Conservation (phyloP, 2,329 filamentous ascomycete genomes). For the Sporothrix phasma region DNA sequence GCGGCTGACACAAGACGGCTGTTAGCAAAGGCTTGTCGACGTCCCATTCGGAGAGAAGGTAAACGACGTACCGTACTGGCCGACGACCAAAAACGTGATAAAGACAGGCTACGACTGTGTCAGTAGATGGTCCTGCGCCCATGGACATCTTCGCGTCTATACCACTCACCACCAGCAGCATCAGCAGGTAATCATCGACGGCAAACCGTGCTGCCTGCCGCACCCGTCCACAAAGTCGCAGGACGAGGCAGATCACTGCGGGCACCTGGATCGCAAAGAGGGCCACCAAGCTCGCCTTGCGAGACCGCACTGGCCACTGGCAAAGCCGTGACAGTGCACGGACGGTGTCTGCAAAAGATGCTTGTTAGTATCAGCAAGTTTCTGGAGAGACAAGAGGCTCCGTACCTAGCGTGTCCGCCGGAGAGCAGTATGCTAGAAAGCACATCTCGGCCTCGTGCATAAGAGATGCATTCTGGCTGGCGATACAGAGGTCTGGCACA, state of each 20-base stretch:
- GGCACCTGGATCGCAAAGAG: conserved; percentile 29
- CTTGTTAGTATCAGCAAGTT: neutral
- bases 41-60: too few relatives aligned
- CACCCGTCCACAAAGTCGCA: conserved; percentile 32
- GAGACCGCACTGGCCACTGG: conserved; percentile 24
- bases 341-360: neutral
- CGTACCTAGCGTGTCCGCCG: neutral
- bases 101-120: conserved; percentile 22
- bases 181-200: conserved; percentile 33
- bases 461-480: neutral
- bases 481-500: neutral
- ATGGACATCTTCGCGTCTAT: too few relatives aligned
- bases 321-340: conserved; percentile 20
- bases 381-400: neutral
- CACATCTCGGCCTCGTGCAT: neutral
- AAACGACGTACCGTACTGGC: conserved; percentile 25
- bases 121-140: too few relatives aligned
- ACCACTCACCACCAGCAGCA: conserved; percentile 26
- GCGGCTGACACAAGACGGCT: conserved; percentile 18
- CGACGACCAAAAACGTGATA: conserved; percentile 25
- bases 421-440: conserved; percentile 1
- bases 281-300: conserved; percentile 26
- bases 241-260: conserved; percentile 27
- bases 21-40: too few relatives aligned
- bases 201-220: conserved; percentile 24